A percentile compares a stretch with the other conserved stretches of the same genome.
These are phyloP conservation scores for Colletotrichum sp. DNA, from an alignment of 2,329 filamentous ascomycete species.

Conservation along the genomic window DNA sequence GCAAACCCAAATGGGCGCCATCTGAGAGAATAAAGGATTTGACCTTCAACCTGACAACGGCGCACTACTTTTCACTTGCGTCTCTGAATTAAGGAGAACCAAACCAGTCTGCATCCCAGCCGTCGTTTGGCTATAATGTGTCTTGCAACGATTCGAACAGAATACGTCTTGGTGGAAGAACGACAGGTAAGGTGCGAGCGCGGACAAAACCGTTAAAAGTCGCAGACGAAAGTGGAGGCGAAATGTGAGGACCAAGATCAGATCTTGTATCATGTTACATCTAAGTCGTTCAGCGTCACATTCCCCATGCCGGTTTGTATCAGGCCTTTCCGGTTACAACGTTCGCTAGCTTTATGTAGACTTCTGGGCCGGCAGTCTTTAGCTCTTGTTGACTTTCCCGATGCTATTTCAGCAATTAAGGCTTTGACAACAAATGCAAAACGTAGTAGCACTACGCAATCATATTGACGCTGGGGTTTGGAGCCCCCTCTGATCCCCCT, in stretches of 20 bases:
- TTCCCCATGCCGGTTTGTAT: no score
- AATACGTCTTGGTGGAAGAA: background rate
- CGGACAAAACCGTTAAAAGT: rapidly evolving
- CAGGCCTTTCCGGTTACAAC: no score
- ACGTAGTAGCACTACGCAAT: no score
- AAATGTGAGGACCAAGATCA: rapidly evolving
- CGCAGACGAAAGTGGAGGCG: background rate
- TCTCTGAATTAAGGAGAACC: rapidly evolving
- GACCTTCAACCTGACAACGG: background rate
- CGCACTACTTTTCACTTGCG: rapidly evolving
- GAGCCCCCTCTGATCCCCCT: no score
- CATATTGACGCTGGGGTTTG: no score
- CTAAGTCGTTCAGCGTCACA: rapidly evolving
- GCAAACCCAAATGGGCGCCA: background rate
- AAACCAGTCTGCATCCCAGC: rapidly evolving
- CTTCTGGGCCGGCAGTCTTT: no score
- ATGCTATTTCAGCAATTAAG: rapidly evolving
- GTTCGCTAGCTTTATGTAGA: no score
- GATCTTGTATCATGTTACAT: rapidly evolving
- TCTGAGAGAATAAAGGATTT: rapidly evolving
- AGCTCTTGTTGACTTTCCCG: rapidly evolving
- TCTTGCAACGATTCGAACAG: background rate
- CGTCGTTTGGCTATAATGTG: rapidly evolving
- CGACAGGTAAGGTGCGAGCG: background rate
- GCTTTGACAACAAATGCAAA: no score